A percentile compares a stretch with the other conserved stretches of the same genome.
phyloP scores from a whole-genome alignment of 108 stramenopile species.

The Parmales sp. region DNA sequence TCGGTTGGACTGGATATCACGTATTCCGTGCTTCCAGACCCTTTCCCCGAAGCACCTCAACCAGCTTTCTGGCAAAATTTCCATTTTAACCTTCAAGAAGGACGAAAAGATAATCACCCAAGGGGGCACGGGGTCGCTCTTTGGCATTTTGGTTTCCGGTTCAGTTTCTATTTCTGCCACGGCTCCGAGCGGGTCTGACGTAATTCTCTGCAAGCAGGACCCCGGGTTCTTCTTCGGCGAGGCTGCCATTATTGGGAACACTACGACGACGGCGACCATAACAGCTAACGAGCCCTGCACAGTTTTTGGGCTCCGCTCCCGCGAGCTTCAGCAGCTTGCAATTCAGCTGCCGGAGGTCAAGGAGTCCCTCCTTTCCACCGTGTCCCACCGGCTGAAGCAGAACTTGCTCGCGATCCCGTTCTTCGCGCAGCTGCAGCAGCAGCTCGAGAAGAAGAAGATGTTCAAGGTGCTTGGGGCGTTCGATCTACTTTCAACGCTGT shows the following conservation, averaged over 20 bases:
- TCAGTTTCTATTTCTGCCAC: not conserved
- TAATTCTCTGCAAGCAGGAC: not conserved
- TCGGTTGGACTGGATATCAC: not conserved
- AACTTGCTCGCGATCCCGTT: slow-evolving; percentile 1
- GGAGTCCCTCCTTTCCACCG: not conserved
- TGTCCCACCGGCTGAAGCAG: not conserved
- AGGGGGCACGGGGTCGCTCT: not conserved
- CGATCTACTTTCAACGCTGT: slow-evolving; percentile 7
- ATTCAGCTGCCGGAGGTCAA: not conserved
- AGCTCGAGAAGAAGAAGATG: not conserved
- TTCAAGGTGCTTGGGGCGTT: slow-evolving; percentile 8
- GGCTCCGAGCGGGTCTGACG: not conserved
- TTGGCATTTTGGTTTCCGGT: not conserved
- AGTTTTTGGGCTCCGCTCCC: not conserved
- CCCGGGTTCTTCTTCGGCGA: slow-evolving; percentile 1
- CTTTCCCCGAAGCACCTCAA: not conserved
- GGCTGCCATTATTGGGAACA: slow-evolving; percentile 7
- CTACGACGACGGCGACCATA: slow-evolving; percentile 5
- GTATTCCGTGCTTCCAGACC: not conserved
- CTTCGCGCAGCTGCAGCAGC: slow-evolving; percentile 1
- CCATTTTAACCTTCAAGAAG: not conserved
- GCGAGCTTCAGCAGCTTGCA: not conserved
- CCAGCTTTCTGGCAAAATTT: not conserved
- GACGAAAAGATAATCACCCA: not conserved
- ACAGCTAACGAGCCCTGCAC: not conserved